Percentiles rank a stretch among this genome's conserved stretches.
Evolutionary conservation across 2,329 filamentous ascomycete species (phyloP).

Genomic region (Verticillium albo-atrum): DNA sequence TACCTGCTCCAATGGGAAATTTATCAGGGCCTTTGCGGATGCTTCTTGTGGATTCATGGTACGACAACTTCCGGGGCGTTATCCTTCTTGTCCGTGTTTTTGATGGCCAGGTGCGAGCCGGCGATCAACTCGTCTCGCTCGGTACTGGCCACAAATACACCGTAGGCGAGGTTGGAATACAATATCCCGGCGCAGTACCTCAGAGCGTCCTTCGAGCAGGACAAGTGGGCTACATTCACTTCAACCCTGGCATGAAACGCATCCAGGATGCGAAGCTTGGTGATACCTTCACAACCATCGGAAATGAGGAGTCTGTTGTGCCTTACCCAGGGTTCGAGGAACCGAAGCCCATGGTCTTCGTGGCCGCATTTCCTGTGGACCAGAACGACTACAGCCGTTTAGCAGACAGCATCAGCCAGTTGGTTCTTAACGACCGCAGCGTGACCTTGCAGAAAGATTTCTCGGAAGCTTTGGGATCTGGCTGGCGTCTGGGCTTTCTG

Average conservation of each 20-base stretch:
- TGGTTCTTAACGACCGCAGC: constrained; percentile 91
- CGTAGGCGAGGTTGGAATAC: constrained; percentile 94
- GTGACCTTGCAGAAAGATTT: constrained; percentile 92
- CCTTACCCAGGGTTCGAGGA: constrained; percentile 91
- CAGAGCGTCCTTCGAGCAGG: constrained; percentile 79
- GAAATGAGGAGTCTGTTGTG: constrained; percentile 70
- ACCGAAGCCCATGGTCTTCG: constrained; percentile 98
- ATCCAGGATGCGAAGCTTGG: constrained; percentile 95
- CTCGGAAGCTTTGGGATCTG: constrained; percentile 87
- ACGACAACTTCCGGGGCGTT: constrained; percentile 92
- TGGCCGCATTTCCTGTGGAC: constrained; percentile 92
- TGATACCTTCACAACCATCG: constrained; percentile 86
- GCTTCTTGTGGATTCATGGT: constrained; percentile 96
- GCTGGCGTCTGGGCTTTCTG: constrained; percentile 90
- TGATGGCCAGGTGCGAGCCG: constrained; percentile 76
- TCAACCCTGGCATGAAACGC: constrained; percentile 97
- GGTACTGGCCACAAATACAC: constrained; percentile 86
- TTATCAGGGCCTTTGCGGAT: constrained; percentile 69
- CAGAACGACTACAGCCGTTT: constrained; percentile 81
- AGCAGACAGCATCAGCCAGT: constrained; percentile 89
- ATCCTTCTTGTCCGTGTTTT: constrained; percentile 88
- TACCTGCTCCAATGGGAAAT: constrained; percentile 77
- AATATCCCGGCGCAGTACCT: constrained; percentile 83
- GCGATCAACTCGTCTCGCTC: constrained; percentile 82
- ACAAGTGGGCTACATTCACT: constrained; percentile 93